phyloP scores from a whole-genome alignment of 192 early-diverging fungal species.

The Allomyces macrogynus region DNA sequence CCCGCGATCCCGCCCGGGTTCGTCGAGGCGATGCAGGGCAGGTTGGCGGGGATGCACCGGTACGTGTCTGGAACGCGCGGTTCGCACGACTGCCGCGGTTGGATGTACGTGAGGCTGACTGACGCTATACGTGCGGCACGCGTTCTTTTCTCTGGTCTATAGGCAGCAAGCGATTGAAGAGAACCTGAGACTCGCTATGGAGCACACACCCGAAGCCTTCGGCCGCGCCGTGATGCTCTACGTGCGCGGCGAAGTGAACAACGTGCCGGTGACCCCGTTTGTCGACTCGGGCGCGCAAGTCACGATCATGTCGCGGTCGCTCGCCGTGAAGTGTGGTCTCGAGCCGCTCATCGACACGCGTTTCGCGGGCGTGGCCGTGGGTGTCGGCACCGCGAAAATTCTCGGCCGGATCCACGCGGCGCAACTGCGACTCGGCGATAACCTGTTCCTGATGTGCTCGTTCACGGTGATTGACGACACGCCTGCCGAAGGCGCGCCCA shows the following conservation, averaged over 20 bases:
- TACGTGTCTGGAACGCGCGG: too few species aligned
- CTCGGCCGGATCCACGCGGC: conserved; percentile 83
- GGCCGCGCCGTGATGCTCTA: conserved; percentile 79
- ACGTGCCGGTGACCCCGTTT: conserved; percentile 70
- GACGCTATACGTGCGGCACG: too few species aligned
- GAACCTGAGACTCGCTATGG: conserved; percentile 72
- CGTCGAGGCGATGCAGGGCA: too few species aligned
- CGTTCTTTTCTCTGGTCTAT: too few species aligned
- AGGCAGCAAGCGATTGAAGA: conserved; percentile 22
- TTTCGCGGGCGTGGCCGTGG: conserved; percentile 73
- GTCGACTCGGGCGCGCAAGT: conserved; percentile 94
- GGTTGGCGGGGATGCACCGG: too few species aligned
- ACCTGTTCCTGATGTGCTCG: conserved; percentile 58
- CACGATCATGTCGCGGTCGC: conserved; percentile 62
- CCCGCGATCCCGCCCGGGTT: too few species aligned
- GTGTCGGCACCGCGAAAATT: conserved; percentile 93
- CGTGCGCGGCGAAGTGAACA: conserved; percentile 74
- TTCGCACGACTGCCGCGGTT: too few species aligned
- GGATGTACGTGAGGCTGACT: too few species aligned
- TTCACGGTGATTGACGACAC: conserved; percentile 74
- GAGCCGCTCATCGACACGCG: conserved; percentile 75
- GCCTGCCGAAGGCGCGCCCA: conserved; percentile 1
- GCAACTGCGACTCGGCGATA: conserved; percentile 55
- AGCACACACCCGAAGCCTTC: conserved; percentile 88
- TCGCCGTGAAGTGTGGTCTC: conserved; percentile 54